Percentiles rank a stretch among this genome's conserved stretches.
Conservation (phyloP, 805 yeast genomes). For the Yamadazyma ubonensis region DNA sequence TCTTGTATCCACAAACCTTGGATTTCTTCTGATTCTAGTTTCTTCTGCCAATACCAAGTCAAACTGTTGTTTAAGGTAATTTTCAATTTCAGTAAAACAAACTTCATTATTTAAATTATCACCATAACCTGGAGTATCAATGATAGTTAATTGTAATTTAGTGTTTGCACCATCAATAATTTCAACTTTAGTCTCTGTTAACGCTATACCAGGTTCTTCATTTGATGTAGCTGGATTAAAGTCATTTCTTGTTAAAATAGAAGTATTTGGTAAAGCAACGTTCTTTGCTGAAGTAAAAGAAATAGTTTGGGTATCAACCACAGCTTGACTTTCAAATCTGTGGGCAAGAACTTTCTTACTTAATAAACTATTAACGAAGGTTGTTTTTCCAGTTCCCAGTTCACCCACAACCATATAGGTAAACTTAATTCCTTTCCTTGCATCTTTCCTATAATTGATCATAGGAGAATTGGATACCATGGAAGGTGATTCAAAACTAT, state of each 20-base stretch:
- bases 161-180: constrained; percentile 59
- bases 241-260: constrained; percentile 51
- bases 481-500: constrained; percentile 28
- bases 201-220: constrained; percentile 73
- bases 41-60: constrained; percentile 82
- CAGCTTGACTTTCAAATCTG: constrained; percentile 41
- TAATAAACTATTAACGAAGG: constrained; percentile 66
- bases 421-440: constrained; percentile 70
- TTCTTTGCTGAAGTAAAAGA: constrained; percentile 58
- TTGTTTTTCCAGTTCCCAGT: constrained; percentile 75
- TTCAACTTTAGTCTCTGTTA: constrained; percentile 65
- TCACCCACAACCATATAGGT: constrained; percentile 72
- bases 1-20: constrained; percentile 73
- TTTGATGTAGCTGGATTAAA: constrained; percentile 62
- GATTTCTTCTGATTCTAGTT: constrained; percentile 82
- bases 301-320: constrained; percentile 47
- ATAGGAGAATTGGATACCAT: constrained; percentile 36
- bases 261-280: constrained; percentile 53
- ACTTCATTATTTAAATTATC: constrained; percentile 69
- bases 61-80: constrained; percentile 72
- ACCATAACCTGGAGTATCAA: constrained; percentile 77
- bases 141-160: constrained; percentile 55
- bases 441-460: constrained; percentile 60
- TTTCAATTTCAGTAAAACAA: constrained; percentile 64
- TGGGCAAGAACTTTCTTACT: constrained; percentile 63